Evolutionary conservation across 441 rosid genomes (phyloP).

Genomic region (Pelargonium fulgidum): DNA sequence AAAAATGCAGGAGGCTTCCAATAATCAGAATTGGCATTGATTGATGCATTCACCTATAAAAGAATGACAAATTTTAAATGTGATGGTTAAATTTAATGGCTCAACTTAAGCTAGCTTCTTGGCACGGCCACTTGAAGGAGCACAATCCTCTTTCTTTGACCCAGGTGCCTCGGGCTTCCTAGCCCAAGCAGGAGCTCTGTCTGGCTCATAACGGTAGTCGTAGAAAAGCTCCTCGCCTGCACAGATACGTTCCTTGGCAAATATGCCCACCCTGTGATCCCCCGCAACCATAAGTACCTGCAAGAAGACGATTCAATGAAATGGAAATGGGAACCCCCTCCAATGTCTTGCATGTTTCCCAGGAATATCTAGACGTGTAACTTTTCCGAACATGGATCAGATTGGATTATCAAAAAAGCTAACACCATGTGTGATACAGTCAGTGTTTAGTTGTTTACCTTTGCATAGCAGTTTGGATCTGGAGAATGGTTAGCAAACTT

Average conservation of each 20-base stretch:
- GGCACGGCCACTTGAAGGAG: conserved; percentile 80
- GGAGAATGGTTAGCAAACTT: conserved; percentile 98
- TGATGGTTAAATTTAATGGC: conserved; percentile 24
- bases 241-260: conserved; percentile 85
- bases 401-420: too few species aligned
- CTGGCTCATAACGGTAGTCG: conserved; percentile 92
- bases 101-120: conserved; percentile 78
- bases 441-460: conserved; percentile 39
- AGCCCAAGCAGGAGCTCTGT: conserved; percentile 97
- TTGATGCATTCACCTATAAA: conserved; percentile 38
- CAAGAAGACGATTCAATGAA: conserved; percentile 15
- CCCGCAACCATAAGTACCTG: conserved; percentile 99
- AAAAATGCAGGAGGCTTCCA: neutral
- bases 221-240: conserved; percentile 93
- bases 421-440: too few species aligned
- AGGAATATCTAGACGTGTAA: too few species aligned
- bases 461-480: conserved; percentile 92
- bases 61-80: conserved; percentile 39
- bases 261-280: conserved; percentile 93
- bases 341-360: neutral
- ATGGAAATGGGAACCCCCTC: neutral
- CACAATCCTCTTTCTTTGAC: conserved; percentile 76
- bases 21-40: too few species aligned
- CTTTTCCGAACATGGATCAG: too few species aligned
- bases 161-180: conserved; percentile 89